phyloP scores from a whole-genome alignment of 192 early-diverging fungal genomes.

The Coemansia sp. region DNA sequence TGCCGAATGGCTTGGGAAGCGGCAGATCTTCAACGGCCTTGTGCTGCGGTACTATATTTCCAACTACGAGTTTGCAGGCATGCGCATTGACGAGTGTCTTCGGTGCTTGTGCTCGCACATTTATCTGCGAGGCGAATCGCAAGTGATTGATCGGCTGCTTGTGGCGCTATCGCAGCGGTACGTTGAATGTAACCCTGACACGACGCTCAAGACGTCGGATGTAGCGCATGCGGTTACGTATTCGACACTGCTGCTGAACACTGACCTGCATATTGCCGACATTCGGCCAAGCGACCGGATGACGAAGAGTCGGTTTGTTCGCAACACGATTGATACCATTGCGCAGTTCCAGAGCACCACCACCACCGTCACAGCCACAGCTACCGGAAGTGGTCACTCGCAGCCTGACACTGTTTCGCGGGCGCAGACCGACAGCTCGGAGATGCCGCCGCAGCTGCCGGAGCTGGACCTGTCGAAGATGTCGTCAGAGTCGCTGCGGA shows the following conservation, averaged over 20 bases:
- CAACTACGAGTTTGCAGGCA: conserved; percentile 71
- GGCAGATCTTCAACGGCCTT: conserved; percentile 59
- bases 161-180: conserved; percentile 80
- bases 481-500: conserved; percentile 36
- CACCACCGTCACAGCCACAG: not conserved
- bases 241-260: conserved; percentile 86
- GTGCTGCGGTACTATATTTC: conserved; percentile 71
- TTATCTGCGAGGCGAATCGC: conserved; percentile 86
- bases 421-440: conserved; percentile 2
- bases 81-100: conserved; percentile 77
- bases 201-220: conserved; percentile 57
- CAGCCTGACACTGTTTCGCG: not conserved
- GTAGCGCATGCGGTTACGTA: conserved; percentile 85
- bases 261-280: conserved; percentile 89
- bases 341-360: conserved; percentile 43
- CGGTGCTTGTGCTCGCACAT: conserved; percentile 76
- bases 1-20: conserved; percentile 56
- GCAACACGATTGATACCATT: conserved; percentile 67
- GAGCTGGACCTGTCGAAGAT: conserved; percentile 51
- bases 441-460: conserved; percentile 45
- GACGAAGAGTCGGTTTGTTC: conserved; percentile 70
- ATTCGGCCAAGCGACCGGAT: conserved; percentile 65
- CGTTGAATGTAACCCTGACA: conserved; percentile 77
- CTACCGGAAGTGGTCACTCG: not conserved
- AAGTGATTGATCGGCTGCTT: conserved; percentile 89